Base-by-base conservation (phyloP, 116 monocot genomes). In the Iris pallida region DNA sequence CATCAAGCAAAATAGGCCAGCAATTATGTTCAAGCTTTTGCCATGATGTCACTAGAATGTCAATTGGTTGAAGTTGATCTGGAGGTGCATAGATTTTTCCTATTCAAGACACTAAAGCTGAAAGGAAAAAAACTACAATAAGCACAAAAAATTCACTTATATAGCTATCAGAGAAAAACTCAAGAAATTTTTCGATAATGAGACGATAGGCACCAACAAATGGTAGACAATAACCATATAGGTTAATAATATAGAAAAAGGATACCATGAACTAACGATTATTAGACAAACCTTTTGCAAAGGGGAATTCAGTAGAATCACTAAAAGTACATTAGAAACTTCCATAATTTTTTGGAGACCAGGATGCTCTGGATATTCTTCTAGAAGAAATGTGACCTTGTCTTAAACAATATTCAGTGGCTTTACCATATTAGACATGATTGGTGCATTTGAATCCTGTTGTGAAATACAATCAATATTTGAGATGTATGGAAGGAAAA, bases 311-410 rank as follows among this genome's bases (percentile, higher is more conserved):
- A 71, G 53, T 66, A 90, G 80, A 40, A 83, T 66, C 16, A 55
- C 42, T 61, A 98, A 71, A 68, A 98, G 85, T 13, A 65, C 74
- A 15, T 78, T 79, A 40, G 69, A 76, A 30, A 73, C 18, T 16
- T 92, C 88, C 45, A 80, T 19, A 54, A 93, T 72, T 68, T 83
- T 93, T 62, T 76, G 79, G 47, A 93, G 93, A 69, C 71, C 86
- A 47, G 98, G 98, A 80, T 98, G 98, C 0, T 83, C 98, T 0
- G 85, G 78, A 88, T 88, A 98, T 9, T 93, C 90, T 42, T 73
- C 62, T 47, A 90, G 75, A 68, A 82, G 72, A 46, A 19, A 55
- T 46, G 41, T 68, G 71, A 83, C 78, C 64, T 68, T 75, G 0
- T 79, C 76, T 72, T 79, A 66, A 63, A 93, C 18, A 1, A 20